Evolutionary conservation across 2,329 filamentous ascomycete species (phyloP).

Genomic region (Cladosporium sp.): DNA sequence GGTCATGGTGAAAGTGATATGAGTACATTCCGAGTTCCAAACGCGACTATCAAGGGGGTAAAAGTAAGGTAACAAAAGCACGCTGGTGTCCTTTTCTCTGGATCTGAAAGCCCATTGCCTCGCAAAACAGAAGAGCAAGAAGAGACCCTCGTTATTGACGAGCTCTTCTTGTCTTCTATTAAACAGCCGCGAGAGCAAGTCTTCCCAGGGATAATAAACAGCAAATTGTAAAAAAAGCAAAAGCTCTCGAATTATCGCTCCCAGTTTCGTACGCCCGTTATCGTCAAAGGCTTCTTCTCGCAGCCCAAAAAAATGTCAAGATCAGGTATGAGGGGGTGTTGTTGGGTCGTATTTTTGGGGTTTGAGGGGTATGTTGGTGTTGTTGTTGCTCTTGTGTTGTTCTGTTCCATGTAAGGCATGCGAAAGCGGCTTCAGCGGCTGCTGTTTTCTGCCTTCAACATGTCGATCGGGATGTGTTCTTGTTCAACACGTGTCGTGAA

Average conservation of each 20-base stretch:
- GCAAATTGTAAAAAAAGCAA: background rate
- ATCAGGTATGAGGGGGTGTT: background rate
- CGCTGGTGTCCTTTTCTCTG: slow-evolving; percentile 2
- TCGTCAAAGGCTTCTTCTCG: slow-evolving; percentile 10
- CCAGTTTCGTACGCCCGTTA: slow-evolving; percentile 12
- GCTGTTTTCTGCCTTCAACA: background rate
- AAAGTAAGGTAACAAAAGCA: slow-evolving; percentile 1
- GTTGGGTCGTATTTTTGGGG: background rate
- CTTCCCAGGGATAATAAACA: background rate
- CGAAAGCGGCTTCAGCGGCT: background rate
- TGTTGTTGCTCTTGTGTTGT: background rate
- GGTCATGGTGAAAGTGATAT: background rate
- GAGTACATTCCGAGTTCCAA: slow-evolving; percentile 5
- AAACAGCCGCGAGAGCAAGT: too few relatives aligned
- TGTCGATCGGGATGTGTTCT: background rate
- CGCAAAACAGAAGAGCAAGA: too few relatives aligned
- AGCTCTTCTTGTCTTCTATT: too few relatives aligned
- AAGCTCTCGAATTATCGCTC: slow-evolving; percentile 11
- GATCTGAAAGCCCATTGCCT: too few relatives aligned
- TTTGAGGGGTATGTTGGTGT: background rate
- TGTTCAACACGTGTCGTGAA: slow-evolving; percentile 7
- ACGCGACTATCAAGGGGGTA: slow-evolving; percentile 5
- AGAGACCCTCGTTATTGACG: too few relatives aligned
- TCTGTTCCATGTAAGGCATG: background rate
- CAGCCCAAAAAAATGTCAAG: background rate